Conservation (phyloP, 441 rosid genomes). For the Mallotus japonicus region DNA sequence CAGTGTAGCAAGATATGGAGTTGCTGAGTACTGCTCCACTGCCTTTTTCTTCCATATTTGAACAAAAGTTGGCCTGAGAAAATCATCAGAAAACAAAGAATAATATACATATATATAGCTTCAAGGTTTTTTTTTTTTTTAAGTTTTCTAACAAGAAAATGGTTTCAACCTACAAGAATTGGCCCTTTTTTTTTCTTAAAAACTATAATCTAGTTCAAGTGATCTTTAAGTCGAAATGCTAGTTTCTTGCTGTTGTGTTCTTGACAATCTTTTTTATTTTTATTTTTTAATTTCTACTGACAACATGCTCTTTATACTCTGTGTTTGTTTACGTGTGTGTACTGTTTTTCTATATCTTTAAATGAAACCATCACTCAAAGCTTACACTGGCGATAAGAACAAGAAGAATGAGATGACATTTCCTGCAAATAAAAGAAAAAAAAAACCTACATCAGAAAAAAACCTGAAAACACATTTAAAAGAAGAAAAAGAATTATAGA, state of each 20-base stretch:
- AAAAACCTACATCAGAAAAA: conserved; percentile 12
- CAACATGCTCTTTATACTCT: not conserved
- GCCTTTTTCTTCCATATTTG: conserved; percentile 59
- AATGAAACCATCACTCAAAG: not conserved
- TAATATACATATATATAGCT: not conserved
- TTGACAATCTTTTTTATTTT: not conserved
- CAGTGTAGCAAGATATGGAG: conserved; percentile 75
- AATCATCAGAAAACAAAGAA: not conserved
- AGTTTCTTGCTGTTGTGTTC: not conserved
- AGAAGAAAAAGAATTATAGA: not conserved
- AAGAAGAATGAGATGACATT: conserved; percentile 63
- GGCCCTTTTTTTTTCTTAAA: not conserved
- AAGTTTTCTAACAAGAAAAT: too few relatives aligned
- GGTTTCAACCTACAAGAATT: not conserved
- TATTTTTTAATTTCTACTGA: not conserved
- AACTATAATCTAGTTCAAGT: not conserved
- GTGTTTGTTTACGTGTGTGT: not conserved
- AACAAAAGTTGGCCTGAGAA: conserved; percentile 73
- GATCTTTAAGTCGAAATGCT: not conserved
- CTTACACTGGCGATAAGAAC: conserved; percentile 90
- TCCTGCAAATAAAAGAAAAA: conserved; percentile 45
- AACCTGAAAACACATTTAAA: not conserved
- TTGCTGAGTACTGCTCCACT: conserved; percentile 80
- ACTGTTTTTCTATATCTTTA: not conserved
- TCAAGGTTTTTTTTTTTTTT: too few relatives aligned